Base-by-base conservation (phyloP, 371 early-diverging fungal species). In the Rhizopus sp. region DNA sequence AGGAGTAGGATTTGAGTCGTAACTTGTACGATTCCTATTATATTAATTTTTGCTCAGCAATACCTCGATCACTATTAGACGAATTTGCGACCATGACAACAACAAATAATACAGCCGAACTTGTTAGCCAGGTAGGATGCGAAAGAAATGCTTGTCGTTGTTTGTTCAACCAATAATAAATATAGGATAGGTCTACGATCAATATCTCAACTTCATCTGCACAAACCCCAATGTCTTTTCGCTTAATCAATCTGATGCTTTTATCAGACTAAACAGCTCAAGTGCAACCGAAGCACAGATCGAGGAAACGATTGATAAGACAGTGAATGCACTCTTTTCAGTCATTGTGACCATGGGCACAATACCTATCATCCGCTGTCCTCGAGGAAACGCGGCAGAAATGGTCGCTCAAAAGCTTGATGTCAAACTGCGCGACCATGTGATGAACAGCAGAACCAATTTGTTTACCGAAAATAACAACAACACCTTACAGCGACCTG, bases 181-280 rank as follows among this genome's bases (percentile, higher is more conserved):
- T 16, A 39, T 51, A 29, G 33, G 3, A 7, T 61, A 84, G 73
- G 90, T 99, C 7, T 95, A 89, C 66, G 99, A 99, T 81, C 96
- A 97, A 79, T 96, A 98, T 65, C 73, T 99, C 40, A 91, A 95
- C 72, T 98, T 91, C 68, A 77, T 95, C 38, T 91, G 94, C 48
- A 89, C 97, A 37, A 97, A 98, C 62, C 83, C 91, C 23, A 88
- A 96, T 62, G 86, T 99, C 53, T 99, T 99, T 70, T 93, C 97
- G n/a, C 81, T 99, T 34, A 87, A 94, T 57, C 80, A 96, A 57
- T 73, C 82, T 3, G 73, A 93, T 44, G 81, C 93, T 0, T 99
- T 94, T 73, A 77, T 84, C 58, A 61, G 80, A 6, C 72, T 97
- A 31, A 91, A 97, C 71, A 87, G 88, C 63, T 89, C 94, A 9